Evolutionary conservation across 2,329 filamentous ascomycete species (phyloP).

Genomic region (Blumeria graminis): DNA sequence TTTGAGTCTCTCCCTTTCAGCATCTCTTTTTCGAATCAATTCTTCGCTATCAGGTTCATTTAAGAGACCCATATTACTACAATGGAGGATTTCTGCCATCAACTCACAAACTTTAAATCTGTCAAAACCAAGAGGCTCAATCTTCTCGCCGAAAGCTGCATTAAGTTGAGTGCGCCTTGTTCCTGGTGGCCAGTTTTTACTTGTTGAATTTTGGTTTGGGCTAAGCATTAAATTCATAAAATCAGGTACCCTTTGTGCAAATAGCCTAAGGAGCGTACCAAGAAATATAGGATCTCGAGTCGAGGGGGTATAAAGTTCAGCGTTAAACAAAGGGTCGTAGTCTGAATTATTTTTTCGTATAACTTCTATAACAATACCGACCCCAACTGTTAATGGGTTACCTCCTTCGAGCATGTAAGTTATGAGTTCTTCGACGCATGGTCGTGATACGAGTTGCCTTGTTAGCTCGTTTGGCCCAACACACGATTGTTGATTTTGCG

Average conservation of each 20-base stretch:
- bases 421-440: constrained; percentile 67
- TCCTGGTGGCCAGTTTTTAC: constrained; percentile 29
- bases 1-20: constrained; percentile 57
- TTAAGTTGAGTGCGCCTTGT: constrained; percentile 51
- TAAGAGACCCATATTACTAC: constrained; percentile 91
- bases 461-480: constrained; percentile 96
- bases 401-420: constrained; percentile 79
- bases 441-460: constrained; percentile 69
- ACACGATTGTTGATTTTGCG: constrained; percentile 94
- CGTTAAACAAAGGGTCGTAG: constrained; percentile 80
- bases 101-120: constrained; percentile 97
- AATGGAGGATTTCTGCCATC: constrained; percentile 92
- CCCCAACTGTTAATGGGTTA: constrained; percentile 83
- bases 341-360: constrained; percentile 99
- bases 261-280: constrained; percentile 67
- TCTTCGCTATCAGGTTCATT: constrained; percentile 82
- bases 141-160: constrained; percentile 72
- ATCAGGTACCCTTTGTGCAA: constrained; percentile 73
- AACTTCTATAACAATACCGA: constrained; percentile 93
- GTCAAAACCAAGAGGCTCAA: constrained; percentile 89
- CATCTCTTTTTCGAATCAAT: constrained; percentile 56
- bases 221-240: constrained; percentile 84
- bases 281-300: constrained; percentile 87
- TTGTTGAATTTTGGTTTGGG: constrained; percentile 31
- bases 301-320: constrained; percentile 58